A percentile compares a stretch with the other conserved stretches of the same genome.
Conservation (phyloP, 768 basidiomycete genomes). For the Lentinula guzmanii region DNA sequence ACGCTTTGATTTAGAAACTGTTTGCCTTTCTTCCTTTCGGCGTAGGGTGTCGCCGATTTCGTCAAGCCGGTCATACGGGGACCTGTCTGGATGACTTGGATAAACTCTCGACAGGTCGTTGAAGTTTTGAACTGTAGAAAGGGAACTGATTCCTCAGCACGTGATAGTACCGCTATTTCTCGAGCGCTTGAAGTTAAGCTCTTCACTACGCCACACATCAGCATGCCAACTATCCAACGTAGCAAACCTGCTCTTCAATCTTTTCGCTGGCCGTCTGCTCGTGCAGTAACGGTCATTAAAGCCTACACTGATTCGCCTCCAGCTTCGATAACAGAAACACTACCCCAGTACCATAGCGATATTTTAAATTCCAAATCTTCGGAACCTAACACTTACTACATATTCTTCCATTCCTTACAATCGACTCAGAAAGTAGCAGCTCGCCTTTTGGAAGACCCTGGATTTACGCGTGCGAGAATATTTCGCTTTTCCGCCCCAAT, state of each 20-base stretch:
- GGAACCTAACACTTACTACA: background rate
- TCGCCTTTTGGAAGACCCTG: background rate
- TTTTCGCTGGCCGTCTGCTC: background rate
- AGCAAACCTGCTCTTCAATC: background rate
- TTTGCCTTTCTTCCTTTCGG: slow-evolving; percentile 24
- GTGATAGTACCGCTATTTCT: too few relatives aligned
- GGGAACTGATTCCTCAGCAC: too few relatives aligned
- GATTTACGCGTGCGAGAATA: background rate
- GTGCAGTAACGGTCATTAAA: background rate
- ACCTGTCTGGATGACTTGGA: background rate
- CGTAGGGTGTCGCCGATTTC: background rate
- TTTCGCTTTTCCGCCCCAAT: slow-evolving; percentile 3
- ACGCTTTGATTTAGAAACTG: slow-evolving; percentile 31
- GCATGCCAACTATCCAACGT: background rate
- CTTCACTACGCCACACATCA: too few relatives aligned
- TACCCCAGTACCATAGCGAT: background rate
- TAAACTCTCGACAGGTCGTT: background rate
- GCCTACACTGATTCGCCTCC: background rate
- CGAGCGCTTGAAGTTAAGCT: too few relatives aligned
- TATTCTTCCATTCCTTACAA: background rate
- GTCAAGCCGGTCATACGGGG: background rate
- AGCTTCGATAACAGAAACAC: background rate
- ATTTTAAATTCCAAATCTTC: background rate
- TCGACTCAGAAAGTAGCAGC: background rate
- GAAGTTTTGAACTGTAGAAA: background rate